A percentile compares a stretch with the other conserved stretches of the same genome.
phyloP scores from a whole-genome alignment of 192 early-diverging fungal species.

The Mortierella alpina region DNA sequence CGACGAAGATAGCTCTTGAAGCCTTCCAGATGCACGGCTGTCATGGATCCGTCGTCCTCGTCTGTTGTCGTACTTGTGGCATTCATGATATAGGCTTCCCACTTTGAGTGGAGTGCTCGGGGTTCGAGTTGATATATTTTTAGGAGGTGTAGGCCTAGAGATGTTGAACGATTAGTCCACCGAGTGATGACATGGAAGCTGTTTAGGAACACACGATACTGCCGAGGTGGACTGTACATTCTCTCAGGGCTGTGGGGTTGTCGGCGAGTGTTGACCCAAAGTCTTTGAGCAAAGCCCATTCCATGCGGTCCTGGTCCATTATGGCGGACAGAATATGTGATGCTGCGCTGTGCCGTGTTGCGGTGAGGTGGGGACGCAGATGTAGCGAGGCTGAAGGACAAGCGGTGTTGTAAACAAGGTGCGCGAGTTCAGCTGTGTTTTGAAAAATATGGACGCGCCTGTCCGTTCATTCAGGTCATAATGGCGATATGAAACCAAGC shows the following conservation, averaged over 20 bases:
- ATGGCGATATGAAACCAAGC: too few species aligned
- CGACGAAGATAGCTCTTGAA: constrained; percentile 38
- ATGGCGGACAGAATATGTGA: background rate
- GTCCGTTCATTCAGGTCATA: too few species aligned
- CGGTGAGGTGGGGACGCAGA: too few species aligned
- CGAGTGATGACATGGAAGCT: too few species aligned
- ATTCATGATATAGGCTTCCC: constrained; percentile 52
- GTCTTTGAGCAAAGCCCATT: background rate
- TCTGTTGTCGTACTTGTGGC: background rate
- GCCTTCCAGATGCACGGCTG: constrained; percentile 24
- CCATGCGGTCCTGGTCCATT: constrained; percentile 1
- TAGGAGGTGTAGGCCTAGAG: constrained; percentile 30
- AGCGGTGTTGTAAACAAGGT: too few species aligned
- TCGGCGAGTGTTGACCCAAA: constrained; percentile 6
- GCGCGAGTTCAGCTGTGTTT: too few species aligned
- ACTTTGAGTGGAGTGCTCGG: constrained; percentile 39
- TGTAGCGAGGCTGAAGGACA: too few species aligned
- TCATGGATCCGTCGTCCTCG: constrained; percentile 37
- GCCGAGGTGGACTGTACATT: background rate
- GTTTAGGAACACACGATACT: too few species aligned
- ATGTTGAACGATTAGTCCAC: constrained; percentile 6
- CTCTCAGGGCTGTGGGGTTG: constrained; percentile 3
- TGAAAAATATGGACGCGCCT: too few species aligned
- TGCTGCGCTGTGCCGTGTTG: too few species aligned
- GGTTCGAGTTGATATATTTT: constrained; percentile 40